Percentiles rank a stretch among this genome's conserved stretches.
These are phyloP conservation scores for Selaginella moellendorffii DNA, from an alignment of 75 land plant genomes.

Conservation along the genomic window DNA sequence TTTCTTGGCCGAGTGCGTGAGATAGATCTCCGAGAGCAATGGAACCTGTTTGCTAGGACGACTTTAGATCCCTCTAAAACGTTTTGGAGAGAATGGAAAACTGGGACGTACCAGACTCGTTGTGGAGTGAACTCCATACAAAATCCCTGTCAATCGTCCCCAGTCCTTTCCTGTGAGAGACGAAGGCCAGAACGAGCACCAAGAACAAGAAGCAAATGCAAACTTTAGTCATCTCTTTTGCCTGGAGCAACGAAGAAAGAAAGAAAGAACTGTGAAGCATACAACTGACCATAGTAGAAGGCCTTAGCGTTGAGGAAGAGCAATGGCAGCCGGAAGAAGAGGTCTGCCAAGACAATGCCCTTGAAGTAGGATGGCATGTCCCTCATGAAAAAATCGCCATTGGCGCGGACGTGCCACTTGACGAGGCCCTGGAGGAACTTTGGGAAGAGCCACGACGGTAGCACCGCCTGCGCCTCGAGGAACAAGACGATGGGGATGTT, in stretches of 20 bases:
- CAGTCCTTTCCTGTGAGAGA: neutral
- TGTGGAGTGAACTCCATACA: neutral
- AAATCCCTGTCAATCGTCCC: neutral
- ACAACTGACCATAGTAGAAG: neutral
- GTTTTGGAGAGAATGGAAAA: neutral
- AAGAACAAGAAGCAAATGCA: too few relatives aligned
- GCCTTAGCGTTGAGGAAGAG: neutral
- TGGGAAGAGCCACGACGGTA: neutral
- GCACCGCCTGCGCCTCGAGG: neutral
- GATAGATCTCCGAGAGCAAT: neutral
- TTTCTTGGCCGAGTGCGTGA: neutral
- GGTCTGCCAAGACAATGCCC: neutral
- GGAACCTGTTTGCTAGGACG: neutral
- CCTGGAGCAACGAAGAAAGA: too few relatives aligned
- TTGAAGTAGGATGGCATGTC: neutral
- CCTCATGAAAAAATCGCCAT: neutral
- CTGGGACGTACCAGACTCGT: neutral
- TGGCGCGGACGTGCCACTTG: neutral
- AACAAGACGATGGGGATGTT: neutral
- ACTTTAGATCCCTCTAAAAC: too few relatives aligned
- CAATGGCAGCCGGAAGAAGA: neutral
- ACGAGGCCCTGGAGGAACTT: slow-evolving; percentile 1
- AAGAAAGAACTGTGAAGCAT: too few relatives aligned
- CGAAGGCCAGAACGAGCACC: too few relatives aligned
- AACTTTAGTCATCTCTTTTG: too few relatives aligned